These are phyloP conservation scores for Trametes sp. DNA, from an alignment of 1,284 basidiomycete species.

Conservation along the genomic window DNA sequence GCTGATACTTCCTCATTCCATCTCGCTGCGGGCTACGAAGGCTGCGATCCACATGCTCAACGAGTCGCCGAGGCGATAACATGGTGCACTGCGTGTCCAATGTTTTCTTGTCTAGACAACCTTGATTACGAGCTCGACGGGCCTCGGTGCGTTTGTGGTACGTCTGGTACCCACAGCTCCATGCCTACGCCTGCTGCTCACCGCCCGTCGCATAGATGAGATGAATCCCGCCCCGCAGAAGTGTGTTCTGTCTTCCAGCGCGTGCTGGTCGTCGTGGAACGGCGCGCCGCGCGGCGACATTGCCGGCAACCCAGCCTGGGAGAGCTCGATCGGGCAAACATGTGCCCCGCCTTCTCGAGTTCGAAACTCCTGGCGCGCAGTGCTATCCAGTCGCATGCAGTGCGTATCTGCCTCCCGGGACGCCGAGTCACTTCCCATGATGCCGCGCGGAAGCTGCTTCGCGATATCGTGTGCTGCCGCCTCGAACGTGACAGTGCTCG, in stretches of 20 bases:
- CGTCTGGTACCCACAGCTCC: background rate
- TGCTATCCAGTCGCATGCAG: conserved; percentile 12
- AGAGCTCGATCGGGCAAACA: conserved; percentile 3
- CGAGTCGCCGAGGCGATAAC: conserved; percentile 5
- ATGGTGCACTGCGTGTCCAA: background rate
- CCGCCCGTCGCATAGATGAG: background rate
- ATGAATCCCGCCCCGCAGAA: background rate
- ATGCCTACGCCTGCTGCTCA: background rate
- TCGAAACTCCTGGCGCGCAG: conserved; percentile 7
- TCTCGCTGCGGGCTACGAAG: background rate
- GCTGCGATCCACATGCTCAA: conserved; percentile 1
- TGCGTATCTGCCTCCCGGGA: conserved; percentile 22
- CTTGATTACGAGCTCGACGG: background rate
- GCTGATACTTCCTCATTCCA: conserved; percentile 2
- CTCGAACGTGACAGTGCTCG: conserved; percentile 6
- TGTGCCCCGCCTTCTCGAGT: conserved; percentile 17
- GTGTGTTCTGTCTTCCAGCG: background rate
- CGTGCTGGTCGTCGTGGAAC: conserved; percentile 7
- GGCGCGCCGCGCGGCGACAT: no score
- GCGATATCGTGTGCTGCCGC: conserved; percentile 16
- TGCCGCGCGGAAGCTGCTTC: conserved; percentile 10
- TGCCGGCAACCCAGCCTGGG: conserved; percentile 8
- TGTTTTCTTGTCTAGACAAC: background rate
- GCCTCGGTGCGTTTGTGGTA: background rate
- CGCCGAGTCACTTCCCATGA: conserved; percentile 12